These are phyloP conservation scores for Rutstroemia sp. DNA, from an alignment of 2,329 filamentous ascomycete species.

Conservation along the genomic window DNA sequence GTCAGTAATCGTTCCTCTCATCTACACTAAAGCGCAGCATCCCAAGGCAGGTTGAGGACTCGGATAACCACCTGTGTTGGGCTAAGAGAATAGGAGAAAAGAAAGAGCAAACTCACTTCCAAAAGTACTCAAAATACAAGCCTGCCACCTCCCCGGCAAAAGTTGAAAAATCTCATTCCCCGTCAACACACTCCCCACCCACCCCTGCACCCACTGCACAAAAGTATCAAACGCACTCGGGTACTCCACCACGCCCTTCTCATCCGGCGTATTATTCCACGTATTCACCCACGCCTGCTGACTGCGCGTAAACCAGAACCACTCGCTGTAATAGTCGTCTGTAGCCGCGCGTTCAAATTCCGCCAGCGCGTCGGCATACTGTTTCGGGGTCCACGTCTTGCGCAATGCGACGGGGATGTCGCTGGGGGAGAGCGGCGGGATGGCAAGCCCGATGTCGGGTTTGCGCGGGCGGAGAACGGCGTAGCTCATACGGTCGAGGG, in stretches of 20 bases:
- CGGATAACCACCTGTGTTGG: background rate
- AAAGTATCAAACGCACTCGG: constrained; percentile 25
- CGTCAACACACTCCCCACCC: constrained; percentile 32
- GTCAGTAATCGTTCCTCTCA: background rate
- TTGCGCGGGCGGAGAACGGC: constrained; percentile 39
- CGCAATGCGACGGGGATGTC: constrained; percentile 35
- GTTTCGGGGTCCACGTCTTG: constrained; percentile 27
- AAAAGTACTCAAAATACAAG: constrained; percentile 30
- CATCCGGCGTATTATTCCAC: constrained; percentile 35
- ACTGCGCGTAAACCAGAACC: constrained; percentile 44
- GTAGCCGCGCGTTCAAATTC: constrained; percentile 34
- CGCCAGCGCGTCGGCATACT: constrained; percentile 30
- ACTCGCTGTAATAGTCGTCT: constrained; percentile 39
- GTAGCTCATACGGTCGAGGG: constrained; percentile 40
- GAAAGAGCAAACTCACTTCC: constrained; percentile 21
- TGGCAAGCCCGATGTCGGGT: constrained; percentile 34
- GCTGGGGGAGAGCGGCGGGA: constrained; percentile 35
- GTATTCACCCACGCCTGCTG: constrained; percentile 39
- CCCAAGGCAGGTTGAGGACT: too few relatives aligned
- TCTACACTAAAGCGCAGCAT: too few relatives aligned
- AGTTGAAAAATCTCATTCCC: constrained; percentile 28
- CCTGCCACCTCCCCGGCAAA: constrained; percentile 31
- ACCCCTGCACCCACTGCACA: constrained; percentile 31
- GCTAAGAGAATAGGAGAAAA: background rate
- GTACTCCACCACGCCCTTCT: constrained; percentile 31